Evolutionary conservation across 2,329 filamentous ascomycete species (phyloP), one percentile per base, ranked within the genome.

Genomic region (Achaetomium macrosporum): DNA sequence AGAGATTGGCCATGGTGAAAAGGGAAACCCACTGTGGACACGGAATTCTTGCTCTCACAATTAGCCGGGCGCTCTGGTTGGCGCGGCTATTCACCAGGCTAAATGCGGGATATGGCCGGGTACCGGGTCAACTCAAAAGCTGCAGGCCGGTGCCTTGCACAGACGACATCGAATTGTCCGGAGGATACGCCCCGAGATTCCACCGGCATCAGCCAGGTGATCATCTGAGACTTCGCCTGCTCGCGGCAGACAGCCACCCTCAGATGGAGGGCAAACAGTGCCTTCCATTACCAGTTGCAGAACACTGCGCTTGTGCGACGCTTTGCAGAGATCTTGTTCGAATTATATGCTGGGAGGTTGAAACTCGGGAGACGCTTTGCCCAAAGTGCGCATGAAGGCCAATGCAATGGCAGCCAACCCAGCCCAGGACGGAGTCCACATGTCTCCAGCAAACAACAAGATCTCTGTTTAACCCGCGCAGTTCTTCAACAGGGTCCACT

Each of bases 381-480:
- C 35, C n/a, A 37, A 8, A n/a, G 11, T 13, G 35, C 15, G 6
- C 13, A 3, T 15, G 7, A 13, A 36, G 35, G 15, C 35, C 3
- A 5, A 10, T 36, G 11, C 33, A 8, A n/a, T n/a, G 46, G 42
- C 43, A 42, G 41, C 45, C 51, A 44, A 36, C 31, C 33, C 16
- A 29, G 33, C 50, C 50, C 48, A 40, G 42, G 16, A 42, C 15
- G 9, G 51, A 61, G 47, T 53, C 60, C 57, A 59, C 60, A 51
- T 41, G 36, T 59, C 54, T 58, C 56, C 51, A 57, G 50, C 47
- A 51, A 19, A 37, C 33, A 39, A 31, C 46, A 44, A 47, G 54
- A 54, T 51, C 49, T 39, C 57, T 55, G 50, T 60, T 63, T 56
- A 54, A 61, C 50, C 61, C 59, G 61, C 59, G 50, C 59, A 60